These are phyloP conservation scores for Rhizopogon roseolus DNA, from an alignment of 768 basidiomycete species.

Conservation along the genomic window DNA sequence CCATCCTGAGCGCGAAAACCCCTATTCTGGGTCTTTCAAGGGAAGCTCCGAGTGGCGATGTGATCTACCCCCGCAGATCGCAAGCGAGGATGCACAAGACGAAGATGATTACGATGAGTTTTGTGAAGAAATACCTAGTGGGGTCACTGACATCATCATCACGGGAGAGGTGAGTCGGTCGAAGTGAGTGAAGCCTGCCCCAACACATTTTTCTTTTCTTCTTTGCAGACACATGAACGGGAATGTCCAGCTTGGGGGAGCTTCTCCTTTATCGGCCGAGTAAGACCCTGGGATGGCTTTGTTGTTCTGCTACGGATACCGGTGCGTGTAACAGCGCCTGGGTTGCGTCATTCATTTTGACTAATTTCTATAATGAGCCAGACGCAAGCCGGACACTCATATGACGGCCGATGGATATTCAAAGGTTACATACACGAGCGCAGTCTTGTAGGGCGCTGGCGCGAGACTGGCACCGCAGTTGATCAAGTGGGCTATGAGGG, in stretches of 20 bases:
- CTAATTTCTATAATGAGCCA: conserved; percentile 17
- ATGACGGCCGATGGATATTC: conserved; percentile 44
- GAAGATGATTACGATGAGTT: conserved; percentile 35
- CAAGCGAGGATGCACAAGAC: conserved; percentile 2
- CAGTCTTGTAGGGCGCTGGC: conserved; percentile 51
- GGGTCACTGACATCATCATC: conserved; percentile 47
- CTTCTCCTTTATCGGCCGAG: conserved; percentile 40
- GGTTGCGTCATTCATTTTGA: neutral
- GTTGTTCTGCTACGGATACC: conserved; percentile 41
- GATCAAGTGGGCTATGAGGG: conserved; percentile 44
- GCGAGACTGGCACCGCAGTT: conserved; percentile 39
- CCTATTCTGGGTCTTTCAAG: conserved; percentile 25
- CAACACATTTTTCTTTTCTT: neutral
- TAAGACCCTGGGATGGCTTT: conserved; percentile 48
- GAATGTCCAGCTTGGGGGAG: conserved; percentile 49
- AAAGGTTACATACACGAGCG: conserved; percentile 46
- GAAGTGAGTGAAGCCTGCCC: neutral
- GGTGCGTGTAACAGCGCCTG: conserved; percentile 25
- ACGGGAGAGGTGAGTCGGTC: conserved; percentile 40
- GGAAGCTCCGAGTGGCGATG: conserved; percentile 18
- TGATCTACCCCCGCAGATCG: conserved; percentile 12
- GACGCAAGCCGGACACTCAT: conserved; percentile 26
- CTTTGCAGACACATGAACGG: conserved; percentile 36
- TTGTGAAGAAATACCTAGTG: conserved; percentile 32
- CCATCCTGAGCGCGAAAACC: conserved; percentile 31